Evolutionary conservation across 1,284 basidiomycete species (phyloP), one percentile per base, ranked within the genome.

Genomic region (Cryptococcus sp.): DNA sequence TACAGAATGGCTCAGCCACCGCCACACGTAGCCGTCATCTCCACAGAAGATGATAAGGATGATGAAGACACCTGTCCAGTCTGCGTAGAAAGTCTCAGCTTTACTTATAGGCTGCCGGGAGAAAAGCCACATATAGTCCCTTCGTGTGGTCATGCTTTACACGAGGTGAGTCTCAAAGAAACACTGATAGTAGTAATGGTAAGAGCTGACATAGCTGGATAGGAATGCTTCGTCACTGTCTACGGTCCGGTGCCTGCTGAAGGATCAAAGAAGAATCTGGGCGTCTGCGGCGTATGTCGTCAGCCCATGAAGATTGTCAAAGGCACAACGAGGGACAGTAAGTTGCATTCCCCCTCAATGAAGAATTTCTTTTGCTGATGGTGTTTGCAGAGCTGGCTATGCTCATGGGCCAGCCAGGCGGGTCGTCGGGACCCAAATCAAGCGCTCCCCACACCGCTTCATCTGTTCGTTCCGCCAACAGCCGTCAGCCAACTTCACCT

Each of bases 111-210:
- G 63, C 81, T 93, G 20, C 90, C 87, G 0, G 94, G 95, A 17
- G 95, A 99, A 80, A 97, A 95, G 74, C 91, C 94, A 1, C 93
- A 97, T 72, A 89, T 99, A 57, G 88, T 96, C 25, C 95, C 95
- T 29, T 88, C 92, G 70, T 99, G 95, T 69, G 93, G 95, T n/a
- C 95, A 99, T 80, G 89, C 91, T 11, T 84, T 99, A 23, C 95
- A 96, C 79, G 89, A 96, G 81, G 91, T 91, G 64, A 72, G 85
- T 80, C 7, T 41, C 11, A 3, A 34, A 3, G 3, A n/a, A 45
- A n/a, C 48, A 57, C 3, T 39, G 34, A 8, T 29, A 52, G 49
- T 58, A 54, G 55, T 49, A n/a, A 49, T 56, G 38, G 43, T 48
- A 41, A 47, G 59, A 22, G 50, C 34, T 52, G 57, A 52, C 26